Evolutionary conservation across 2,329 filamentous ascomycete genomes (phyloP).

Genomic region (Onygena corvina): DNA sequence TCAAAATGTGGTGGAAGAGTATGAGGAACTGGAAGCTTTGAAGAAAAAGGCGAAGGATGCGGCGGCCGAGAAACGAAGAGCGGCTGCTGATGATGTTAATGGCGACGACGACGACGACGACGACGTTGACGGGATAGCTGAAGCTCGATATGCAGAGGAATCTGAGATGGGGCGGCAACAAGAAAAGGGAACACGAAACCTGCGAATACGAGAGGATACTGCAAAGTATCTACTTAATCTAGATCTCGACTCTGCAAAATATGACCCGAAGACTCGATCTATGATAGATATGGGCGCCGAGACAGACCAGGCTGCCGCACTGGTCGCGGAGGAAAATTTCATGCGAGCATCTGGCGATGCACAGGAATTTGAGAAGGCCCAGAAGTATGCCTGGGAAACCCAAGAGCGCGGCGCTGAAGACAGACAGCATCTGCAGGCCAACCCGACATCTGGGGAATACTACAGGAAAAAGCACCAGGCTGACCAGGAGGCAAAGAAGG

Average conservation of each 20-base stretch:
- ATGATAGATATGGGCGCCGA: conserved; percentile 79
- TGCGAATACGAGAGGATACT: conserved; percentile 89
- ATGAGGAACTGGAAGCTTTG: conserved; percentile 71
- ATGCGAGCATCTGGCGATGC: conserved; percentile 81
- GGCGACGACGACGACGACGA: conserved; percentile 42
- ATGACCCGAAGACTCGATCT: conserved; percentile 88
- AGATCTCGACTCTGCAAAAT: conserved; percentile 90
- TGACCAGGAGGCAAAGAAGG: conserved; percentile 57
- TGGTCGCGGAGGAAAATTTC: conserved; percentile 90
- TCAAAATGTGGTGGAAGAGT: conserved; percentile 74
- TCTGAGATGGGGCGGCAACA: conserved; percentile 94
- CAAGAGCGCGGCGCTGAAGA: conserved; percentile 72
- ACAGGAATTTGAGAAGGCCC: conserved; percentile 79
- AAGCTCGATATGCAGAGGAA: conserved; percentile 72
- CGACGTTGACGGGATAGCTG: conserved; percentile 28
- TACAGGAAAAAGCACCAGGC: conserved; percentile 66
- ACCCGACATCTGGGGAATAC: conserved; percentile 84
- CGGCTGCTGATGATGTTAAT: conserved; percentile 40
- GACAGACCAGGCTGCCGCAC: conserved; percentile 62
- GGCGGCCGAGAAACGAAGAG: conserved; percentile 40
- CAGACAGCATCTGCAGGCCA: conserved; percentile 81
- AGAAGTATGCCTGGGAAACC: conserved; percentile 86
- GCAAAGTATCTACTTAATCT: conserved; percentile 93
- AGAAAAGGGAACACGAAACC: conserved; percentile 76
- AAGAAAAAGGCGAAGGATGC: conserved; percentile 43